Evolutionary conservation across 2,329 filamentous ascomycete species (phyloP), one percentile per base, ranked within the genome.

Genomic region (Huntiella omanensis): DNA sequence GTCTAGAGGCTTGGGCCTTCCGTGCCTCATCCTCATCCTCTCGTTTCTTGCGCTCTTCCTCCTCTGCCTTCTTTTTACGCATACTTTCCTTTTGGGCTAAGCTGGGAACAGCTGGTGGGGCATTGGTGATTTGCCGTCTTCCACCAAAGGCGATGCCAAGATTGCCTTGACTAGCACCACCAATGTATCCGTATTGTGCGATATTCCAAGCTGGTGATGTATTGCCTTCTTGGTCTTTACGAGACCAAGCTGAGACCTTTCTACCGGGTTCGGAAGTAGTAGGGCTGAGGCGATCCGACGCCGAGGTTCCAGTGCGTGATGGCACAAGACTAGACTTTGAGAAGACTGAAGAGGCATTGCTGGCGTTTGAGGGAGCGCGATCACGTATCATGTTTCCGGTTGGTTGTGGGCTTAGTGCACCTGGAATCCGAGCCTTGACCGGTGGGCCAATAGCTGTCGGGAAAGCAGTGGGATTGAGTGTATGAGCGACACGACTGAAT

Each of bases 121-220:
- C 75, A 55, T 72, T 85, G 6, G 87, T 96, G 58, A 98, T 96
- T 63, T 98, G 91, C 50, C 91, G 76, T 55, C 87, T 75, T 13
- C 80, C 84, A 47, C 91, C 91, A 61, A 96, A 96, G 8, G 83
- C 77, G 54, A 98, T 85, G 13, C 91, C 91, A 51, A 95, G 77
- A 55, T 93, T 96, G 3, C 85, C 88, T 60, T 98, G 91, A 56
- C 84, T 95, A 19, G 91, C 91, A 42, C 91, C 91, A 49, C 91
- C 91, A 81, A 96, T 91, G 62, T 95, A 98, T 5, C 91, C 87
- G 58, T 98, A 98, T 59, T 98, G 91, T 48, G 87, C 82, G 54
- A 96, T 96, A 59, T 96, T 98, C 91, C 91, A 98, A 1, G 91
- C 91, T 0, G 91, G 91, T 19, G 79, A 71, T 1, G 87, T 95